These are phyloP conservation scores for Baorangia bicolor DNA, from an alignment of 768 basidiomycete genomes.

Conservation along the genomic window DNA sequence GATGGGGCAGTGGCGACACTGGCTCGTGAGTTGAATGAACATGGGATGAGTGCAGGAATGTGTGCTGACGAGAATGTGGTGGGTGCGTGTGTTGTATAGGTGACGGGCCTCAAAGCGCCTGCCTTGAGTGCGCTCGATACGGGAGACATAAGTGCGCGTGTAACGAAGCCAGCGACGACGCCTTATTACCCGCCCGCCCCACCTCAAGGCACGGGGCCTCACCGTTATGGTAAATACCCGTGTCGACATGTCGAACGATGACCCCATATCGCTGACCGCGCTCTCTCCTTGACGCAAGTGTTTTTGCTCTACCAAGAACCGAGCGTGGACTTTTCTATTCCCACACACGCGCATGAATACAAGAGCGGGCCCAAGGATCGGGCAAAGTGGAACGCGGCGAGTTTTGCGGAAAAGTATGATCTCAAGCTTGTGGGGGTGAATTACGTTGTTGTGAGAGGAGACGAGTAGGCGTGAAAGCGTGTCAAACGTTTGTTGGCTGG, in stretches of 20 bases:
- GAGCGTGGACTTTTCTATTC: slow-evolving; percentile 38
- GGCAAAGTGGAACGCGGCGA: slow-evolving; percentile 52
- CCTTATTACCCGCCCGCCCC: slow-evolving; percentile 60
- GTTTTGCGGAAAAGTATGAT: slow-evolving; percentile 50
- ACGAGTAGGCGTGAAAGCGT: slow-evolving; percentile 2
- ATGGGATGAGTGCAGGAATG: neutral
- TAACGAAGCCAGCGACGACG: slow-evolving; percentile 47
- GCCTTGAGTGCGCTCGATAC: slow-evolving; percentile 31
- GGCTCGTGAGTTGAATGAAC: slow-evolving; percentile 42
- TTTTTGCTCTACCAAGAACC: slow-evolving; percentile 67
- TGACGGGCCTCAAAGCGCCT: slow-evolving; percentile 40
- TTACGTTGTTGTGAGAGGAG: slow-evolving; percentile 46
- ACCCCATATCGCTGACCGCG: neutral
- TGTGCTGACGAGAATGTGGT: neutral
- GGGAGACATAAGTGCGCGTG: slow-evolving; percentile 37
- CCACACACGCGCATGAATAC: slow-evolving; percentile 45
- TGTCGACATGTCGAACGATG: no score
- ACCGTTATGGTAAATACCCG: slow-evolving; percentile 51
- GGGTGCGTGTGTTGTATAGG: slow-evolving; percentile 17
- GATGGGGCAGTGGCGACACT: slow-evolving; percentile 54
- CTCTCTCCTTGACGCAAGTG: slow-evolving; percentile 28
- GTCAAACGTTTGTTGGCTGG: neutral
- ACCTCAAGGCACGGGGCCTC: slow-evolving; percentile 49
- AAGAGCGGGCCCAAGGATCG: slow-evolving; percentile 45
- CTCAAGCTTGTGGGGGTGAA: slow-evolving; percentile 60